Conservation (phyloP, 2,329 filamentous ascomycete genomes). For the Colletotrichum echinochloae region DNA sequence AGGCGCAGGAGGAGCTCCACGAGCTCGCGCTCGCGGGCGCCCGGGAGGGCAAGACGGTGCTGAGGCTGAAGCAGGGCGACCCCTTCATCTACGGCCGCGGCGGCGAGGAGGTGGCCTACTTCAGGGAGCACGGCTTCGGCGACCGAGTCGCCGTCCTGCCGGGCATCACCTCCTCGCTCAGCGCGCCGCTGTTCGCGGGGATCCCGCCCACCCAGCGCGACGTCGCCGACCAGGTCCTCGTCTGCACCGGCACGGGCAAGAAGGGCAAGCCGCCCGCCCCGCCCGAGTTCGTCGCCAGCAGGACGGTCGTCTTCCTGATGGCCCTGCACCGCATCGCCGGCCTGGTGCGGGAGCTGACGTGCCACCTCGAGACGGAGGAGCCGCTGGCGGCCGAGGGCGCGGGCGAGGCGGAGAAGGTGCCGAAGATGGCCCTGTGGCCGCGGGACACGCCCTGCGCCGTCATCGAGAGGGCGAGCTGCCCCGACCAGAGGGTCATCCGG, state of each 20-base stretch:
- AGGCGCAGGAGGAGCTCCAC: conserved; percentile 90
- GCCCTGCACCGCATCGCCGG: conserved; percentile 85
- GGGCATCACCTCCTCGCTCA: conserved; percentile 89
- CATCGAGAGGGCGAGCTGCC: conserved; percentile 91
- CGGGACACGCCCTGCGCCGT: conserved; percentile 87
- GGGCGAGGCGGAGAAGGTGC: not conserved
- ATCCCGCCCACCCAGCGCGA: conserved; percentile 91
- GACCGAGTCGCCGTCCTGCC: conserved; percentile 79
- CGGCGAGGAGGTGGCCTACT: conserved; percentile 91
- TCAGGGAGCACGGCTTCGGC: conserved; percentile 76
- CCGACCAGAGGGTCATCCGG: conserved; percentile 91
- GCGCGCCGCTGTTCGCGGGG: conserved; percentile 86
- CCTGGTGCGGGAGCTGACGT: conserved; percentile 78
- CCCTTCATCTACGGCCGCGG: conserved; percentile 96
- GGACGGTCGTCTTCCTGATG: conserved; percentile 96
- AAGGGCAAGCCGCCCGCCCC: conserved; percentile 87
- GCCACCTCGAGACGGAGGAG: conserved; percentile 49
- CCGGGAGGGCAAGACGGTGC: conserved; percentile 77
- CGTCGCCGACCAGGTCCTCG: conserved; percentile 89
- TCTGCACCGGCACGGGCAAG: conserved; percentile 96
- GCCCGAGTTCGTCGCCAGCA: conserved; percentile 78
- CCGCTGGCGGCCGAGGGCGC: conserved; percentile 49
- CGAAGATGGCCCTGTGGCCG: conserved; percentile 72
- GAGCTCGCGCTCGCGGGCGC: conserved; percentile 78
- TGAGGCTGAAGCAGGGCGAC: conserved; percentile 95